These are phyloP conservation scores for Rutstroemia sp. DNA, from an alignment of 2,329 filamentous ascomycete genomes.

Conservation along the genomic window DNA sequence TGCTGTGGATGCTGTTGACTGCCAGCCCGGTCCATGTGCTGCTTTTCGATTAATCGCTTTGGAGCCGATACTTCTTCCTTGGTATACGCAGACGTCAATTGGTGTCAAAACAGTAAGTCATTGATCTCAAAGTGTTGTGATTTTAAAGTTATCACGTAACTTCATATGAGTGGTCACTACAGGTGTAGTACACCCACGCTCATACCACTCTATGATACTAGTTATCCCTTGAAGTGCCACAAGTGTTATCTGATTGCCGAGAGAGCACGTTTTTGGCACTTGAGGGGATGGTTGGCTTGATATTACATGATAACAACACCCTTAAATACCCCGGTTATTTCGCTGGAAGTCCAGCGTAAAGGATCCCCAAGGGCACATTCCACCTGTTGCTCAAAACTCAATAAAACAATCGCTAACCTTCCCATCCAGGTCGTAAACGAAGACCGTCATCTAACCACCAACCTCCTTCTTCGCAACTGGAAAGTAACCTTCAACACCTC, in stretches of 20 bases:
- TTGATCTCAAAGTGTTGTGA: too few relatives aligned
- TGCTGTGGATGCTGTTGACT: slow-evolving; percentile 29
- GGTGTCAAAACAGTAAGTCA: slow-evolving; percentile 26
- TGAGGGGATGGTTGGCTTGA: too few relatives aligned
- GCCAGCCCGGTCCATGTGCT: slow-evolving; percentile 32
- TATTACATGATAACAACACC: too few relatives aligned
- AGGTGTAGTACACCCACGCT: too few relatives aligned
- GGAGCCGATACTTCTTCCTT: slow-evolving; percentile 28
- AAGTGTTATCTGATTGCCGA: too few relatives aligned
- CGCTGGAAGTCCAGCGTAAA: neutral
- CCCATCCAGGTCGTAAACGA: slow-evolving; percentile 30
- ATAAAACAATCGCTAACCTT: neutral
- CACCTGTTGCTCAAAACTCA: too few relatives aligned
- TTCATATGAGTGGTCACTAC: too few relatives aligned
- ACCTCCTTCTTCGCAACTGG: slow-evolving; percentile 30
- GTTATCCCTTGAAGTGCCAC: too few relatives aligned
- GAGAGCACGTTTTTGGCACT: too few relatives aligned
- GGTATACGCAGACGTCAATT: slow-evolving; percentile 33
- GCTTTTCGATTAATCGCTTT: slow-evolving; percentile 30
- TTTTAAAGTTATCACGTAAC: too few relatives aligned
- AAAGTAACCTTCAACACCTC: slow-evolving; percentile 30
- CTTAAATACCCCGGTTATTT: neutral
- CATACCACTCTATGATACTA: too few relatives aligned
- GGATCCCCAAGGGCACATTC: too few relatives aligned
- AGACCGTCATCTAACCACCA: slow-evolving; percentile 33